Conservation (phyloP, 1,284 basidiomycete genomes). For the Puccinia novopanici region DNA sequence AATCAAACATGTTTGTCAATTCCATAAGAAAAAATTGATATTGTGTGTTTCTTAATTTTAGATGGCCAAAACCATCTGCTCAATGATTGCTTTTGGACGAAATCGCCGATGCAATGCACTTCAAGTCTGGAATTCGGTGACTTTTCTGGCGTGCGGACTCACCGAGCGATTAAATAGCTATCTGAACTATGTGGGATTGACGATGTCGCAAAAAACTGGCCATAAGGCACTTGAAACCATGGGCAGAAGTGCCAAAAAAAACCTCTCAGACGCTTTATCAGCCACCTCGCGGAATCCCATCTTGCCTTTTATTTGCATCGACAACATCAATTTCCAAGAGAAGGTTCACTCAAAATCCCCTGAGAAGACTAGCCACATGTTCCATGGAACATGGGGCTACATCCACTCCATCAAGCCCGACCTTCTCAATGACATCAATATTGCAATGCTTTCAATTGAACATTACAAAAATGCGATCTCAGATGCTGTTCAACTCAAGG, state of each 20-base stretch:
- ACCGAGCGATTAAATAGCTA: conserved; percentile 4
- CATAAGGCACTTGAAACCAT: background rate
- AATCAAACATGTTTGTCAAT: too few relatives aligned
- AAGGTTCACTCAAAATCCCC: background rate
- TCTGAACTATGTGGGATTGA: background rate
- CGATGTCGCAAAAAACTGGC: background rate
- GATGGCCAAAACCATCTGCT: conserved; percentile 13
- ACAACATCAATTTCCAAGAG: conserved; percentile 35
- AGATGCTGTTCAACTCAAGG: too few relatives aligned
- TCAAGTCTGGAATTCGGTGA: conserved; percentile 1
- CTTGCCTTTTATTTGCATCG: conserved; percentile 7
- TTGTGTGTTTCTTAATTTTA: too few relatives aligned
- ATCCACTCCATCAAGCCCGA: too few relatives aligned
- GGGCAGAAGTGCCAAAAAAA: background rate
- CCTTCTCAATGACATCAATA: too few relatives aligned
- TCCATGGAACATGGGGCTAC: too few relatives aligned
- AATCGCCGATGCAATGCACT: conserved; percentile 23
- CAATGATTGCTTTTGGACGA: conserved; percentile 28
- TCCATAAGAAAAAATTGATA: too few relatives aligned
- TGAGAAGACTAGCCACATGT: too few relatives aligned
- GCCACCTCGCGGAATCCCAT: background rate
- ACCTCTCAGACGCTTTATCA: background rate
- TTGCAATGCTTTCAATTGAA: too few relatives aligned
- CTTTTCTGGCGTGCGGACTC: conserved; percentile 19
- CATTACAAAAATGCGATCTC: too few relatives aligned